Percentiles rank a stretch among this genome's conserved stretches.
Conservation (phyloP, 108 stramenopile species). For the Aurantiochytrium sp. region DNA sequence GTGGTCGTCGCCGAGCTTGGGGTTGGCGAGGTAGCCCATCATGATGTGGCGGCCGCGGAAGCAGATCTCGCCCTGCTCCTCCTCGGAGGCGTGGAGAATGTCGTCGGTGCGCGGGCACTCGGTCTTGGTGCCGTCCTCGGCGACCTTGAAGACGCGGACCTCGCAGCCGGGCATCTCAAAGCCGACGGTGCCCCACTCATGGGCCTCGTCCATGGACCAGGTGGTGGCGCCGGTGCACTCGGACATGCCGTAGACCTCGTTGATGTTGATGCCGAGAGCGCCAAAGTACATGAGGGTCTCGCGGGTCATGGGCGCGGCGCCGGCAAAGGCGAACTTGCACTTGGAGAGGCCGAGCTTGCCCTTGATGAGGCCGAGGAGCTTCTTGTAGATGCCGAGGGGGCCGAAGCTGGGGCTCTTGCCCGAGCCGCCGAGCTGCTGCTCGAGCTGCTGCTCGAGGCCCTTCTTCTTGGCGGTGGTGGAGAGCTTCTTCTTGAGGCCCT, state of each 20-base stretch:
- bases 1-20: slow-evolving; percentile 6
- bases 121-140: neutral
- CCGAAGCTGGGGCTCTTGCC: slow-evolving; percentile 32
- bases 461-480: slow-evolving; percentile 57
- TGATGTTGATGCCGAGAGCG: slow-evolving; percentile 59
- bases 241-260: slow-evolving; percentile 61
- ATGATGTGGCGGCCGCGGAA: slow-evolving; percentile 70
- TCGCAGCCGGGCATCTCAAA: neutral
- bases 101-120: neutral
- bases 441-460: slow-evolving; percentile 43
- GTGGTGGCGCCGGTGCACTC: slow-evolving; percentile 62
- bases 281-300: slow-evolving; percentile 62
- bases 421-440: slow-evolving; percentile 48
- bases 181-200: slow-evolving; percentile 38
- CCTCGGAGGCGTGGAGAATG: neutral
- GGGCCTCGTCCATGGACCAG: slow-evolving; percentile 27
- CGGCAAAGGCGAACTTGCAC: slow-evolving; percentile 50
- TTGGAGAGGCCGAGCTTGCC: slow-evolving; percentile 56
- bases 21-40: slow-evolving; percentile 65
- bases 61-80: slow-evolving; percentile 57
- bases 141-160: neutral
- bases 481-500: slow-evolving; percentile 57
- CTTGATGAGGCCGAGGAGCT: slow-evolving; percentile 38
- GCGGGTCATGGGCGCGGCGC: slow-evolving; percentile 58
- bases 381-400: neutral